phyloP scores from a whole-genome alignment of 106 monocot species.

The Dioscorea alata region DNA sequence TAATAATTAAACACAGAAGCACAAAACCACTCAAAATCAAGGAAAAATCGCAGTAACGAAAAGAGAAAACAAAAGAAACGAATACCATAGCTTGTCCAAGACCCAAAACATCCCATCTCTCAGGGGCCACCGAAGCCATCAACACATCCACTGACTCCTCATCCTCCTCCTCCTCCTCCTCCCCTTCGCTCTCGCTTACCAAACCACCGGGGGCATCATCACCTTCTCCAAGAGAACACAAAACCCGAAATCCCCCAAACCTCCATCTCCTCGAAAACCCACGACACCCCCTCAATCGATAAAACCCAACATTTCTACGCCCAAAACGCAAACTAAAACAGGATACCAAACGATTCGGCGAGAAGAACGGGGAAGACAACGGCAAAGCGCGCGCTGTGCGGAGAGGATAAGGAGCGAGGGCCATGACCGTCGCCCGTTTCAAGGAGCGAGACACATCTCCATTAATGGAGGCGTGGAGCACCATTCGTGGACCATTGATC shows the following conservation, averaged over 20 bases:
- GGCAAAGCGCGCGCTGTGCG: neutral
- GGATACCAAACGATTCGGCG: neutral
- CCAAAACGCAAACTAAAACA: too few relatives aligned
- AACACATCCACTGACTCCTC: conserved; percentile 18
- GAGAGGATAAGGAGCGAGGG: neutral
- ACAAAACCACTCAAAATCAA: too few relatives aligned
- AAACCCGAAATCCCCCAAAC: neutral
- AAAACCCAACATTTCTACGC: neutral
- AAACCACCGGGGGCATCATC: neutral
- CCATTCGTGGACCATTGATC: too few relatives aligned
- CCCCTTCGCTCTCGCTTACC: conserved; percentile 22
- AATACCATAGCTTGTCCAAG: conserved; percentile 96
- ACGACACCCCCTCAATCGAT: neutral
- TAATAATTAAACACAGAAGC: too few relatives aligned
- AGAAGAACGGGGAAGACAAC: neutral
- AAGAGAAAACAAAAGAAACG: neutral
- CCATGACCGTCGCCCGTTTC: neutral
- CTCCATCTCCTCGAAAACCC: neutral
- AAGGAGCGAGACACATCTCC: too few relatives aligned
- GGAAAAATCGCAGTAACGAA: too few relatives aligned
- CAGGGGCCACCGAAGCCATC: conserved; percentile 27
- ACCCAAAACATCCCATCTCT: conserved; percentile 89
- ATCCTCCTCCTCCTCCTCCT: conserved; percentile 28
- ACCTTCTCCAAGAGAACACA: conserved; percentile 10
- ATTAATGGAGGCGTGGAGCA: too few relatives aligned